Conservation (phyloP, 768 basidiomycete genomes). For the Russula compacta region DNA sequence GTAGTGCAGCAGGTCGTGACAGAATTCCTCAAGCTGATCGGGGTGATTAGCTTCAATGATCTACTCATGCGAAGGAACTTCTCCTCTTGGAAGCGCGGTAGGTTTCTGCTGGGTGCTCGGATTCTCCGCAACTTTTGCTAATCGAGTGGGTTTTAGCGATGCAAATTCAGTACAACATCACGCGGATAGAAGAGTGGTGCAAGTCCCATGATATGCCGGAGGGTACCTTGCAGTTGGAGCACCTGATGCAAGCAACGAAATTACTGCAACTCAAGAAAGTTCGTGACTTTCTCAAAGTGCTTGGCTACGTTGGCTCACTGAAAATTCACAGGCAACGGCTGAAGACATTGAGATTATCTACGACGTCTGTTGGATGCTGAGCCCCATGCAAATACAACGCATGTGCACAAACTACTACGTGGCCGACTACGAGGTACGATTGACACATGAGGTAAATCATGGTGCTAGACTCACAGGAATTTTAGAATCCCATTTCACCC, state of each 20-base stretch:
- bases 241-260: slow-evolving; percentile 99
- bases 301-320: not conserved
- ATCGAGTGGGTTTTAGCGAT: slow-evolving; percentile 54
- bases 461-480: slow-evolving; percentile 6
- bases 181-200: slow-evolving; percentile 97
- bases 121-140: not conserved
- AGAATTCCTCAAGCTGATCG: slow-evolving; percentile 90
- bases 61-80: slow-evolving; percentile 98
- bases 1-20: slow-evolving; percentile 94
- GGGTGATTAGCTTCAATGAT: slow-evolving; percentile 97
- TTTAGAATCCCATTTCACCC: slow-evolving; percentile 88
- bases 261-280: slow-evolving; percentile 96
- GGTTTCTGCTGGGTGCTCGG: slow-evolving; percentile 21
- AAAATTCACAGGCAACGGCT: slow-evolving; percentile 58
- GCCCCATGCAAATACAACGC: slow-evolving; percentile 97
- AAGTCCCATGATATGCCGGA: slow-evolving; percentile 99
- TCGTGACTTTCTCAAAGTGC: slow-evolving; percentile 14
- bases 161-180: slow-evolving; percentile 99
- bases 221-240: slow-evolving; percentile 93
- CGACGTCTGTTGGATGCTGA: slow-evolving; percentile 99
- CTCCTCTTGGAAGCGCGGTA: slow-evolving; percentile 99
- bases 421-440: slow-evolving; percentile 89
- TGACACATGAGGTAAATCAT: not conserved
- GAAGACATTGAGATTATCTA: slow-evolving; percentile 99
- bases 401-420: slow-evolving; percentile 99